Percentiles rank a stretch among this genome's conserved stretches.
These are phyloP conservation scores for Kitagawia praeruptora DNA, from an alignment of 129 eudicot genomes.

Conservation along the genomic window DNA sequence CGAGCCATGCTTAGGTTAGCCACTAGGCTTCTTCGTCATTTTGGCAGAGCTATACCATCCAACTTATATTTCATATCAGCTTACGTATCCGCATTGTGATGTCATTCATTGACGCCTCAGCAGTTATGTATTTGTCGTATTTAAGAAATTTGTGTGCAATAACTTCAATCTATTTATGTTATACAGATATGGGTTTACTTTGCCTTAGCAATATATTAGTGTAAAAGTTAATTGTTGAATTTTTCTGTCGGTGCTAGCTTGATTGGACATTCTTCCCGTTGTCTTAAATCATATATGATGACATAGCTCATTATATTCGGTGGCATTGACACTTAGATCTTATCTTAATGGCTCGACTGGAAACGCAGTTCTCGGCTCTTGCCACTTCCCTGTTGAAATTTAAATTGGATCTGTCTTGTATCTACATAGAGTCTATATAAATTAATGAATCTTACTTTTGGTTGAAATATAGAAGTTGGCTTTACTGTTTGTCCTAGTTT, in stretches of 20 bases:
- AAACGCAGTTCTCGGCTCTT: not conserved
- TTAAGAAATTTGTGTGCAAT: not conserved
- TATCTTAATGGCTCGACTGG: not conserved
- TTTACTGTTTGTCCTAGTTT: not conserved
- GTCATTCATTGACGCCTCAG: not conserved
- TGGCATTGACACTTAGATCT: not conserved
- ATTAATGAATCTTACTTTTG: not conserved
- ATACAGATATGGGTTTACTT: not conserved
- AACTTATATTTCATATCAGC: not conserved
- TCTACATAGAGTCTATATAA: not conserved
- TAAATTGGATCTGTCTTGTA: not conserved
- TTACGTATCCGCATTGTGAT: not conserved
- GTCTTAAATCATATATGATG: not conserved
- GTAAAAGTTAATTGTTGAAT: not conserved
- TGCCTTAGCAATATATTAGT: not conserved
- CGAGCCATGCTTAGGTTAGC: not conserved
- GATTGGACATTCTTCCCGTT: not conserved
- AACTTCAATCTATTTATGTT: not conserved
- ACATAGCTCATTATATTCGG: not conserved
- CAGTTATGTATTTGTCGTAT: not conserved
- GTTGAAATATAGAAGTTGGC: not conserved
- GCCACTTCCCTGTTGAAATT: not conserved
- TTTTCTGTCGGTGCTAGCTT: not conserved
- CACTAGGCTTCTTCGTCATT: not conserved
- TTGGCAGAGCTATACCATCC: not conserved